Evolutionary conservation across 305 asterid genomes (phyloP).

Genomic region (Solanum hybrid): DNA sequence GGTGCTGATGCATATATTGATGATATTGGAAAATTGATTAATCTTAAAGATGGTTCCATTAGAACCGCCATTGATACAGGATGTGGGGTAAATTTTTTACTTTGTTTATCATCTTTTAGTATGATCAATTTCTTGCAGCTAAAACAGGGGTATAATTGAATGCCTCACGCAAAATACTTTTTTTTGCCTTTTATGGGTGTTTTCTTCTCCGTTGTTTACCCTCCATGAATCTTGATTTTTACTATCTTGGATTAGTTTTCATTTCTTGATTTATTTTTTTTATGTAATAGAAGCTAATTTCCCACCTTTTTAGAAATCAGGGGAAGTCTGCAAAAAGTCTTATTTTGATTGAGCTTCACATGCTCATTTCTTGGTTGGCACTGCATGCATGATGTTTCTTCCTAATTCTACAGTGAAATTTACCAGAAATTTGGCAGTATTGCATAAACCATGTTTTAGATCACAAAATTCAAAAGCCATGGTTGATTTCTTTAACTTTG

Average conservation of each 20-base stretch:
- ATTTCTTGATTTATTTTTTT: background rate
- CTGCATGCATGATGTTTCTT: background rate
- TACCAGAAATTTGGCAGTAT: background rate
- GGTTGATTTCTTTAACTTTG: background rate
- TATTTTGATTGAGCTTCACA: background rate
- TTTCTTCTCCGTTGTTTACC: background rate
- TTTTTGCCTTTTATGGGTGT: background rate
- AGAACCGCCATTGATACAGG: conserved; percentile 51
- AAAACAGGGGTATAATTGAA: background rate
- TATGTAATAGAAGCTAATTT: background rate
- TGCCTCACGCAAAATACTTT: background rate
- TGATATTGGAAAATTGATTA: conserved; percentile 35
- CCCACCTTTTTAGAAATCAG: background rate
- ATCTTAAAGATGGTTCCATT: conserved; percentile 42
- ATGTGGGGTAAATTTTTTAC: conserved; percentile 32
- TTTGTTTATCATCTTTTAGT: background rate
- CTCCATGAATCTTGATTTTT: background rate
- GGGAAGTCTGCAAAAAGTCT: background rate
- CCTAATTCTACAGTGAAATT: background rate
- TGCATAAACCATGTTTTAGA: background rate
- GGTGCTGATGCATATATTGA: conserved; percentile 48
- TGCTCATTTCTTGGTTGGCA: background rate
- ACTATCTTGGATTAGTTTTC: background rate
- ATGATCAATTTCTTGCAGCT: background rate
- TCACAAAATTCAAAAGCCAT: background rate